phyloP scores from a whole-genome alignment of 2,329 filamentous ascomycete species.

The Fusarium xyrophilum region DNA sequence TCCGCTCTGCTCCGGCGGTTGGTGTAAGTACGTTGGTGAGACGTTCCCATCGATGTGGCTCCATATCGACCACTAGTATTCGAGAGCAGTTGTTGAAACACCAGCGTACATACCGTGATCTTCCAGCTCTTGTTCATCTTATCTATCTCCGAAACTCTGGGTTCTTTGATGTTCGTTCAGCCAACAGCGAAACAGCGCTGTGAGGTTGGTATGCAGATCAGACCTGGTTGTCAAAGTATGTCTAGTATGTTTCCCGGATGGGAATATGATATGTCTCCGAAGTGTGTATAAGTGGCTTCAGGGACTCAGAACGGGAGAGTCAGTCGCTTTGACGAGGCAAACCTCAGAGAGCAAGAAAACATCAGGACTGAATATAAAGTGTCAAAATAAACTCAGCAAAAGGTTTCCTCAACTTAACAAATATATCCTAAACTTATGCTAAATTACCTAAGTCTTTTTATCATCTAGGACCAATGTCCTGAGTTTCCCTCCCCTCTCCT shows the following conservation, averaged over 20 bases:
- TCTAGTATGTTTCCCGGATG: neutral
- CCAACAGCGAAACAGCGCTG: conserved; percentile 1
- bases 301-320: neutral
- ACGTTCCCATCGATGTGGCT: conserved; percentile 17
- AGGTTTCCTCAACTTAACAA: neutral
- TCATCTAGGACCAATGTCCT: neutral
- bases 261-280: conserved; percentile 2
- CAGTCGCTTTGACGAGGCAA: neutral
- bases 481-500: neutral
- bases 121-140: neutral
- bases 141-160: conserved; percentile 10
- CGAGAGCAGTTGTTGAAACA: neutral
- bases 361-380: neutral
- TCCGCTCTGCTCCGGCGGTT: neutral
- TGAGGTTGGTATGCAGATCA: conserved; percentile 30
- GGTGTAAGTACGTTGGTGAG: conserved; percentile 19
- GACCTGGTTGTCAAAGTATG: conserved; percentile 7
- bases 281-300: conserved; percentile 1
- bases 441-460: neutral
- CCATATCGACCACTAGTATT: neutral
- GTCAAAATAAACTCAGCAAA: neutral
- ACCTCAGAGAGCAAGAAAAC: neutral
- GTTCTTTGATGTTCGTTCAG: neutral
- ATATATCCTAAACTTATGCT: neutral
- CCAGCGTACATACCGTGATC: neutral